phyloP scores from a whole-genome alignment of 441 rosid genomes.

The Gossypium schwendimanii region DNA sequence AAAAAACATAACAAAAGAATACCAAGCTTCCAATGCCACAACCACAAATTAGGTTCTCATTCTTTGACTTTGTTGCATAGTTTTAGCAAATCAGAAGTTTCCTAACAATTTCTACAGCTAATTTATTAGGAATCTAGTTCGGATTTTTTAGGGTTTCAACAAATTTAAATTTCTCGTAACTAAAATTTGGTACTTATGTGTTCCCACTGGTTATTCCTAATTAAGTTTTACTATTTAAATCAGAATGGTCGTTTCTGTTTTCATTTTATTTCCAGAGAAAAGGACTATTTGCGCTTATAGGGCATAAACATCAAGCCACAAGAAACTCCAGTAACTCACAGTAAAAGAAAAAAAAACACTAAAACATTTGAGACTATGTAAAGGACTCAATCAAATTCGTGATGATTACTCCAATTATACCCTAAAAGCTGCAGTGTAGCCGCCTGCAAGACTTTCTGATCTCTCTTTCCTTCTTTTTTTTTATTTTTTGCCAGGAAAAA shows the following conservation, averaged over 20 bases:
- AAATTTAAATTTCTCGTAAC: neutral
- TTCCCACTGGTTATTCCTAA: neutral
- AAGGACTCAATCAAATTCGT: neutral
- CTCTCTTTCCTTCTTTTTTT: neutral
- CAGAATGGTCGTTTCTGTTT: neutral
- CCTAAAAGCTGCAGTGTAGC: neutral
- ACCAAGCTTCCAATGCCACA: neutral
- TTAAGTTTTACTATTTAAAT: neutral
- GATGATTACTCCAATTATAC: neutral
- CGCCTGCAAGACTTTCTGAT: neutral
- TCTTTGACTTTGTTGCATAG: neutral
- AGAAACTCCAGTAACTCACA: neutral
- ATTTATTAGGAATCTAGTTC: neutral
- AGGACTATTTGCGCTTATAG: neutral
- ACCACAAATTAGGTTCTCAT: neutral
- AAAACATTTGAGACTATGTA: neutral
- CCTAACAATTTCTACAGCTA: neutral
- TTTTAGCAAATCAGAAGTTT: neutral
- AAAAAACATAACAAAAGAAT: neutral
- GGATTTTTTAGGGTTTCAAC: neutral
- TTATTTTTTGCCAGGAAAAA: neutral
- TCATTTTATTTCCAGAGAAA: neutral
- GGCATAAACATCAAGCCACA: neutral
- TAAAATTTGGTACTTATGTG: neutral
- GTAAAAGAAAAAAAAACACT: neutral